These are phyloP conservation scores for Musa beccarii DNA, from an alignment of 176 grass and related monocot genomes.

Conservation along the genomic window DNA sequence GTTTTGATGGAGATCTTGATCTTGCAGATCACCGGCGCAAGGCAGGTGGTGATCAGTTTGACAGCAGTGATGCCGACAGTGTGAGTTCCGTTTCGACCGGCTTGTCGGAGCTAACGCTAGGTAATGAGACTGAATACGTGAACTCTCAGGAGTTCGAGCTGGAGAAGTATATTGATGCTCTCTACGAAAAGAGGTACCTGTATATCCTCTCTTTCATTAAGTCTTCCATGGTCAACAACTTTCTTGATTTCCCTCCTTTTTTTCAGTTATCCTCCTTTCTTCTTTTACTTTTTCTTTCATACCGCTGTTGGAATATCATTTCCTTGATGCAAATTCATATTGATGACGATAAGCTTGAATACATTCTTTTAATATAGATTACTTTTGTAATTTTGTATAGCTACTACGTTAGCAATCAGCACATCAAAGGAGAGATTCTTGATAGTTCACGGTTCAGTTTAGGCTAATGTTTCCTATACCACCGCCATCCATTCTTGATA, in stretches of 20 bases:
- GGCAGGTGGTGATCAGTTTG: slow-evolving; percentile 4
- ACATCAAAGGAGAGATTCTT: not conserved
- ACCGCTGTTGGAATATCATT: too few species aligned
- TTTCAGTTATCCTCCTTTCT: not conserved
- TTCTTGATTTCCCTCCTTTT: not conserved
- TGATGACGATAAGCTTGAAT: not conserved
- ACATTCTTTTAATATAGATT: too few species aligned
- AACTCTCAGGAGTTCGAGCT: slow-evolving; percentile 9
- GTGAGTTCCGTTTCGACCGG: slow-evolving; percentile 5
- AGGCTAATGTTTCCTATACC: not conserved
- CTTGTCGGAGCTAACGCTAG: not conserved
- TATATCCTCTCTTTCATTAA: not conserved
- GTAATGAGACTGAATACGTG: not conserved
- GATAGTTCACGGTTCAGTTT: not conserved
- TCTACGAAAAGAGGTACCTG: slow-evolving; percentile 4
- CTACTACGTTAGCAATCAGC: not conserved
- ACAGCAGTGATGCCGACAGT: not conserved
- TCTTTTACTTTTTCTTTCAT: not conserved
- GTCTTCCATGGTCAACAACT: not conserved
- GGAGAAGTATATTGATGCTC: slow-evolving; percentile 1
- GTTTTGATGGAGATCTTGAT: not conserved
- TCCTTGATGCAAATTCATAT: not conserved
- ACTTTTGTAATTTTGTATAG: not conserved
- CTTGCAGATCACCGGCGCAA: not conserved
- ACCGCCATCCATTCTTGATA: too few species aligned